Percentiles rank a stretch among this genome's conserved stretches.
These are phyloP conservation scores for Trichoderma arundinaceum DNA, from an alignment of 2,329 filamentous ascomycete species.

Conservation along the genomic window DNA sequence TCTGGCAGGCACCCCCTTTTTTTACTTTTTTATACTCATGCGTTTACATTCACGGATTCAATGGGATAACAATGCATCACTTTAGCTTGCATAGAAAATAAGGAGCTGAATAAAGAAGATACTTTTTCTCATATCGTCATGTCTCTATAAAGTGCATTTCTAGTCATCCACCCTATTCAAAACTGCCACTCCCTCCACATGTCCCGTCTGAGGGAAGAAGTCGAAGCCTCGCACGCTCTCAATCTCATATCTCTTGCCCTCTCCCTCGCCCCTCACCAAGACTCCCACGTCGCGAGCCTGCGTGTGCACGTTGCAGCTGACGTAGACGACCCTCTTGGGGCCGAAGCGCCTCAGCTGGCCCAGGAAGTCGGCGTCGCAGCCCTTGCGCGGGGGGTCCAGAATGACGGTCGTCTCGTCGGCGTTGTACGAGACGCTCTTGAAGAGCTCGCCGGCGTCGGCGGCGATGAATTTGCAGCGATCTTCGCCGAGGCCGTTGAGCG, in stretches of 20 bases:
- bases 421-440: constrained; percentile 74
- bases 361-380: constrained; percentile 86
- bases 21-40: not conserved
- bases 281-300: constrained; percentile 93
- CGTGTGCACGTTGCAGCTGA: constrained; percentile 97
- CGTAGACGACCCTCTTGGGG: constrained; percentile 84
- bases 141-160: not conserved
- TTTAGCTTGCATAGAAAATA: not conserved
- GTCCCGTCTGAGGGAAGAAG: constrained; percentile 89
- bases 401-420: constrained; percentile 88
- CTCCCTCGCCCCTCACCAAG: constrained; percentile 71
- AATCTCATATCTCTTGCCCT: constrained; percentile 72
- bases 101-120: not conserved
- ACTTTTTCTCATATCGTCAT: not conserved
- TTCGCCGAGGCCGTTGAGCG: constrained; percentile 70
- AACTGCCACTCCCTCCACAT: constrained; percentile 72
- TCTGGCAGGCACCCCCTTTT: not conserved
- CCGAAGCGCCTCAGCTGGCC: constrained; percentile 78
- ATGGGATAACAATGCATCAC: not conserved
- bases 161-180: constrained; percentile 60
- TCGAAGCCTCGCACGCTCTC: constrained; percentile 93
- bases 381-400: constrained; percentile 94
- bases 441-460: constrained; percentile 83
- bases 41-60: not conserved
- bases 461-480: constrained; percentile 82